phyloP scores from a whole-genome alignment of 768 basidiomycete species.

The Lactarius deliciosus region DNA sequence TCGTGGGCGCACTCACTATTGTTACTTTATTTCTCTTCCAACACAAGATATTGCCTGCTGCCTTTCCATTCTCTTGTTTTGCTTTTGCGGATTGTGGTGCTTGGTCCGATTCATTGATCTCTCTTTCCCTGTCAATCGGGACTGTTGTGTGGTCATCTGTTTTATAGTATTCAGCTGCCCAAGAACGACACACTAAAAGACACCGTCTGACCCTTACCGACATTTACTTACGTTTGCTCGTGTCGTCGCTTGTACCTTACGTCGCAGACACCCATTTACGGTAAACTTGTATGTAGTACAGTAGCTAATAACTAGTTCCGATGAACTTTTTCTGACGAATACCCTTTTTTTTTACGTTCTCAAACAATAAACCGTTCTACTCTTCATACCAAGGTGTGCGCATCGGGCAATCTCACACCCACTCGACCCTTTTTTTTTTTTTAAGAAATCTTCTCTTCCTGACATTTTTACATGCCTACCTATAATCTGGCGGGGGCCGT shows the following conservation, averaged over 20 bases:
- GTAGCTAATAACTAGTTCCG: slow-evolving; percentile 25
- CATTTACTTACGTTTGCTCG: slow-evolving; percentile 17
- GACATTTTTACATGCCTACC: not conserved
- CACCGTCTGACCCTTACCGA: slow-evolving; percentile 15
- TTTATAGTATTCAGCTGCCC: slow-evolving; percentile 23
- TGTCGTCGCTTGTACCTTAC: slow-evolving; percentile 27
- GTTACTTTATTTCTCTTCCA: slow-evolving; percentile 15
- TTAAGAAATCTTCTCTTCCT: not conserved
- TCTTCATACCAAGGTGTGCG: not conserved
- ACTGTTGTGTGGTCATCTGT: slow-evolving; percentile 12
- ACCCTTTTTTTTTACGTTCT: slow-evolving; percentile 18
- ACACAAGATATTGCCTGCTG: slow-evolving; percentile 12
- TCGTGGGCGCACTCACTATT: slow-evolving; percentile 3
- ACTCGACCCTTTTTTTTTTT: not conserved
- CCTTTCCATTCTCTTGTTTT: slow-evolving; percentile 15
- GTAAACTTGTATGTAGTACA: slow-evolving; percentile 28
- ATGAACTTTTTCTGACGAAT: slow-evolving; percentile 10
- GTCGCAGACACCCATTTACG: slow-evolving; percentile 17
- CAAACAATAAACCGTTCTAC: not conserved
- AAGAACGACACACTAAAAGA: slow-evolving; percentile 19
- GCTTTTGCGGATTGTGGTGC: slow-evolving; percentile 9
- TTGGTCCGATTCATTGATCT: slow-evolving; percentile 17
- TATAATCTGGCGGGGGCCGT: not conserved
- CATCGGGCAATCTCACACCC: slow-evolving; percentile 16
- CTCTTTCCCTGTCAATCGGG: slow-evolving; percentile 15